Evolutionary conservation across 129 eudicot genomes (phyloP).

Genomic region (Lactuca sativa): DNA sequence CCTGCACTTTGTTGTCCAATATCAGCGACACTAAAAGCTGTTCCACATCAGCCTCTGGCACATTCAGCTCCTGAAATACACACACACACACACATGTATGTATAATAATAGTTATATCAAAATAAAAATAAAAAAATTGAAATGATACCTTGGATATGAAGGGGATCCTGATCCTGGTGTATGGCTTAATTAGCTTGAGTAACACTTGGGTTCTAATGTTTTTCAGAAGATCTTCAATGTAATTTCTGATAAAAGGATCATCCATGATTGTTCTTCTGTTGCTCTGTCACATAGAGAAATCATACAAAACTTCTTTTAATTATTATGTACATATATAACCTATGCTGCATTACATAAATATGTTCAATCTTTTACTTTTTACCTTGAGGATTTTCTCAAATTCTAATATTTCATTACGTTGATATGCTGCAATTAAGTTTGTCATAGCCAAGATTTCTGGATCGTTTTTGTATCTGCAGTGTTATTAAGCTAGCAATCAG

Average conservation of each 20-base stretch:
- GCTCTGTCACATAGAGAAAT: constrained; percentile 46
- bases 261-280: constrained; percentile 99
- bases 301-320: too few relatives aligned
- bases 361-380: background rate
- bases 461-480: constrained; percentile 84
- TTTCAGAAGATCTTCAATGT: constrained; percentile 93
- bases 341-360: too few relatives aligned
- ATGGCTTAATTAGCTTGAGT: constrained; percentile 96
- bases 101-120: background rate
- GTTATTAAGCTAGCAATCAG: background rate
- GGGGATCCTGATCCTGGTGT: constrained; percentile 95
- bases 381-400: constrained; percentile 99
- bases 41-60: constrained; percentile 94
- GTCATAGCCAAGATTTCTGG: constrained; percentile 99
- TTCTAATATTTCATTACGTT: constrained; percentile 95
- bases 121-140: background rate
- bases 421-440: constrained; percentile 94
- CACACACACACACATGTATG: background rate
- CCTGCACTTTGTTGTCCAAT: constrained; percentile 87
- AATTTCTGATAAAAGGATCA: constrained; percentile 88
- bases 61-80: constrained; percentile 79
- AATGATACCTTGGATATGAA: constrained; percentile 80
- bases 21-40: constrained; percentile 85
- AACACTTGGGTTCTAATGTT: constrained; percentile 96
- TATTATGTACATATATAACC: too few relatives aligned